These are phyloP conservation scores for Chlorella sorokiniana DNA, from an alignment of 139 green algal species.

Conservation along the genomic window DNA sequence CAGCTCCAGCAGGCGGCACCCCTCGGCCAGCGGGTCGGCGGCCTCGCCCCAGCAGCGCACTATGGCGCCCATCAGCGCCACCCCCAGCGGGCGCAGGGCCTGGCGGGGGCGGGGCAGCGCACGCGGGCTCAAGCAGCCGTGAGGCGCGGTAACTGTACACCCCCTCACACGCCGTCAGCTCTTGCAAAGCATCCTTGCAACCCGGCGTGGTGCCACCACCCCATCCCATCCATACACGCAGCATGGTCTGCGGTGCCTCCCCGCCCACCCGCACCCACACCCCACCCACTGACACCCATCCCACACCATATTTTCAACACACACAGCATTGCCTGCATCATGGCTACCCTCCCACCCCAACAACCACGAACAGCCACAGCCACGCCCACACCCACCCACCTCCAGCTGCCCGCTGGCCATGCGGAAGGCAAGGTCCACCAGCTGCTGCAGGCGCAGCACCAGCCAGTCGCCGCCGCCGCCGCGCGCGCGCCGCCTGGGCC, in stretches of 20 bases:
- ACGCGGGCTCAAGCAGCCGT: too few species aligned
- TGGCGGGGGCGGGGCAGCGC: slow-evolving; percentile 31
- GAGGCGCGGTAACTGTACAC: background rate
- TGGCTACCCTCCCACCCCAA: background rate
- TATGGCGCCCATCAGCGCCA: slow-evolving; percentile 59
- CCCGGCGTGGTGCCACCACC: too few species aligned
- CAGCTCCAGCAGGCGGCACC: slow-evolving; percentile 70
- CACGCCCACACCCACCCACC: background rate
- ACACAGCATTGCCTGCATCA: too few species aligned
- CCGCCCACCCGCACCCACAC: too few species aligned
- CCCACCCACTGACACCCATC: too few species aligned
- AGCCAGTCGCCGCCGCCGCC: slow-evolving; percentile 62
- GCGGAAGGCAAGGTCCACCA: slow-evolving; percentile 85
- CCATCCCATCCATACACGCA: too few species aligned
- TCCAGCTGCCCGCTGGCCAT: slow-evolving; percentile 67
- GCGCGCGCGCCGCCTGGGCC: slow-evolving; percentile 23
- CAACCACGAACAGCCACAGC: background rate
- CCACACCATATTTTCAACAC: too few species aligned
- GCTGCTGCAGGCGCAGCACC: slow-evolving; percentile 60
- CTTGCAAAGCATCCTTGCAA: too few species aligned
- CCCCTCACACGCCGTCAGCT: too few species aligned
- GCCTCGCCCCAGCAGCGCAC: slow-evolving; percentile 60
- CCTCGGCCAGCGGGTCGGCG: slow-evolving; percentile 64
- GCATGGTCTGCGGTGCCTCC: too few species aligned
- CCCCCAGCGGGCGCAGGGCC: slow-evolving; percentile 65